Base-by-base conservation (phyloP, 2,329 filamentous ascomycete genomes). In the Juglanconis sp. region DNA sequence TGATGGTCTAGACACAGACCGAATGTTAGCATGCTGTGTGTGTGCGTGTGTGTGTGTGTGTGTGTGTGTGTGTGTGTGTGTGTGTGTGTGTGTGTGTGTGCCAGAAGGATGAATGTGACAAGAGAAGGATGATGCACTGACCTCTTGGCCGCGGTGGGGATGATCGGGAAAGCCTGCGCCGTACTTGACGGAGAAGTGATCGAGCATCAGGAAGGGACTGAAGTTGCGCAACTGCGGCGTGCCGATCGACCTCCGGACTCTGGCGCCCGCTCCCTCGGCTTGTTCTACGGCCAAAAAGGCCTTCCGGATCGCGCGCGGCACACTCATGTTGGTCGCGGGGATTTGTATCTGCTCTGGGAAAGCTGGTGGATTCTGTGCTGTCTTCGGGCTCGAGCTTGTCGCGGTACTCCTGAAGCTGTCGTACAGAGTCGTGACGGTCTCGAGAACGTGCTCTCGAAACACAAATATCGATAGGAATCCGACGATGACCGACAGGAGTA, bases 171-270 rank as follows among this genome's bases (percentile, higher is more conserved):
- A 97, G 0, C 93, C 93, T 9, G 92, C 90, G 61, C 90, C 91
- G 1, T 88, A 87, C 56, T 85, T 84, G 68, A 95, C 86, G 57
- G 81, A 85, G 79, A 97, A 97, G 78, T 97, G 91, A 72, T 98
- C 94, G 51, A 97, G 89, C 92, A 98, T 96, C 49, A 97, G 82
- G 77, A 98, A 97, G 0, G 94, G 95, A 13, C 88, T 91, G 74
- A 98, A 89, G 79, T 96, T 92, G 70, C 88, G 87, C 30, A 98
- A 82, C 66, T 89, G 83, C 5, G 90, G 83, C 1, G 92, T 96
- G 67, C 94, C 94, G 66, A 98, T 90, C 47, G 90, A 93, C 61
- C 94, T 87, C 64, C 94, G 87, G 13, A 98, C 94, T 64, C 87
- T 84, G 5, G 94, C 94, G 59, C 95, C 94, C 0, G 88, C 91